These are phyloP conservation scores for Bryoglossum gracile DNA, from an alignment of 495 filamentous ascomycete species.

Conservation along the genomic window DNA sequence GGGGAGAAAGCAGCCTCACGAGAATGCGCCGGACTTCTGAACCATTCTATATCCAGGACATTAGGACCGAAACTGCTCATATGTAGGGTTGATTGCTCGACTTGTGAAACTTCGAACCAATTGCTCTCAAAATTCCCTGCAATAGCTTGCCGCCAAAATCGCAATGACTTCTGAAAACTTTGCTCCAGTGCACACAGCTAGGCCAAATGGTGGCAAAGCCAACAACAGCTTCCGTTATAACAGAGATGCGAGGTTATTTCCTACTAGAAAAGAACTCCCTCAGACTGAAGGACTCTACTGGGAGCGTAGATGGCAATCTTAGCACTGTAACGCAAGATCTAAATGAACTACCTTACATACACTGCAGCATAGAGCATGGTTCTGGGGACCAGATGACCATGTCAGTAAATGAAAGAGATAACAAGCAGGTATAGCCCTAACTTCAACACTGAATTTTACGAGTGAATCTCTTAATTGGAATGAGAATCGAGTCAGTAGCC, in stretches of 20 bases:
- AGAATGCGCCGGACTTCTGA: too few relatives aligned
- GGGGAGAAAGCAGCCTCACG: too few relatives aligned
- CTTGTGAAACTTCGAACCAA: too few relatives aligned
- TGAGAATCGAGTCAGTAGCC: constrained; percentile 2
- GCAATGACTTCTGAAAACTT: constrained; percentile 1
- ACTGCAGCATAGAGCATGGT: not conserved
- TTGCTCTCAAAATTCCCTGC: too few relatives aligned
- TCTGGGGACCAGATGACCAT: constrained; percentile 10
- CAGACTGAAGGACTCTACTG: constrained; percentile 6
- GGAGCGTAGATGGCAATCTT: not conserved
- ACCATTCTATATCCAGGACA: too few relatives aligned
- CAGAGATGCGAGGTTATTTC: constrained; percentile 7
- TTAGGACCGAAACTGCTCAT: too few relatives aligned
- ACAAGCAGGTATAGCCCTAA: not conserved
- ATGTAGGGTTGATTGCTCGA: too few relatives aligned
- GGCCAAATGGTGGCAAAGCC: constrained; percentile 5
- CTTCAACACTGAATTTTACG: not conserved
- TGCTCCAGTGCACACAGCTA: constrained; percentile 1
- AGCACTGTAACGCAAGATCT: not conserved
- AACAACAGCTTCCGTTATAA: constrained; percentile 2
- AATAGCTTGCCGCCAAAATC: too few relatives aligned
- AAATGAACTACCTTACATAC: not conserved
- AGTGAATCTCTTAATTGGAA: constrained; percentile 1
- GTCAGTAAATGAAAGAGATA: not conserved
- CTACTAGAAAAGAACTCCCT: constrained; percentile 8